phyloP scores from a whole-genome alignment of 345 rosid species.

The Hibiscus syriacus region DNA sequence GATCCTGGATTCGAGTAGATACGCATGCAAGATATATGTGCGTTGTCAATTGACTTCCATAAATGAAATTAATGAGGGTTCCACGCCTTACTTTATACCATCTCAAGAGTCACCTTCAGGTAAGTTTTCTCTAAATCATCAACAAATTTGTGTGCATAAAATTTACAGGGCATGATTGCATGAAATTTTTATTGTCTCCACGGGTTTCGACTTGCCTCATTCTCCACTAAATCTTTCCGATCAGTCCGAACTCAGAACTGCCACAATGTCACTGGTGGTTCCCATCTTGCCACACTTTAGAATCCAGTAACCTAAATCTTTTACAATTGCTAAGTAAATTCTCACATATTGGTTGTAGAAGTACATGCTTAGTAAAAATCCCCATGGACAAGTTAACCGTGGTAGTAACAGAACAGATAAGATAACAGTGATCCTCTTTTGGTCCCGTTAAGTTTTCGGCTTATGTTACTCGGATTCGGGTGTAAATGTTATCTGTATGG shows the following conservation, averaged over 20 bases:
- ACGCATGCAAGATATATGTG: too few relatives aligned
- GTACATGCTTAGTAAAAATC: slow-evolving; percentile 85
- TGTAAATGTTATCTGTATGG: background rate
- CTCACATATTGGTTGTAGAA: slow-evolving; percentile 45
- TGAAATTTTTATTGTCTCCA: too few relatives aligned
- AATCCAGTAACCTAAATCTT: background rate
- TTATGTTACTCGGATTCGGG: background rate
- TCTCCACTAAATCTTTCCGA: too few relatives aligned
- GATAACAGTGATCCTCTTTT: background rate
- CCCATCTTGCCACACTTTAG: slow-evolving; percentile 9
- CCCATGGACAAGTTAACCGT: slow-evolving; percentile 64
- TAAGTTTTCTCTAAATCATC: slow-evolving; percentile 16
- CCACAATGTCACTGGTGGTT: too few relatives aligned
- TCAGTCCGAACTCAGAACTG: too few relatives aligned
- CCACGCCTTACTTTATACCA: slow-evolving; percentile 93
- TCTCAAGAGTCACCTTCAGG: slow-evolving; percentile 95
- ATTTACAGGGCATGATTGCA: too few relatives aligned
- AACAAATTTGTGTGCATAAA: too few relatives aligned
- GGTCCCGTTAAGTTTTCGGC: background rate
- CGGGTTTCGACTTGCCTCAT: too few relatives aligned
- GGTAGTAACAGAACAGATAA: slow-evolving; percentile 59
- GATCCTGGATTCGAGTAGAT: too few relatives aligned
- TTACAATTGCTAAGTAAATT: background rate
- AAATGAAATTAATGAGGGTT: slow-evolving; percentile 93
- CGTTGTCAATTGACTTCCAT: too few relatives aligned